Base-by-base conservation (phyloP, 2,329 filamentous ascomycete species). In the Fusarium paranaense region DNA sequence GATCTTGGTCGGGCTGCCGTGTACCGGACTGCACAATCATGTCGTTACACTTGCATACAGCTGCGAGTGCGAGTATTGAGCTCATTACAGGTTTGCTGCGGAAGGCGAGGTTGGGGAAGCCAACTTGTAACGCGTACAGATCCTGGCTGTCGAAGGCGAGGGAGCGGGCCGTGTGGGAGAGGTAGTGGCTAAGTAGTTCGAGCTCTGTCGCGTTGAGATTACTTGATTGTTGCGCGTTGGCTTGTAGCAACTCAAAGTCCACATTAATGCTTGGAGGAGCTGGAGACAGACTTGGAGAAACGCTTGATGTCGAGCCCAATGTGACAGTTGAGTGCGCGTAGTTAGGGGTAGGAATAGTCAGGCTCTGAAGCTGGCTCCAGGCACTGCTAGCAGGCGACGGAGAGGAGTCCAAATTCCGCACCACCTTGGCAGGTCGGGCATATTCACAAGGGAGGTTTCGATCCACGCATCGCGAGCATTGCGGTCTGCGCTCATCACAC, bases 21-120 rank as follows among this genome's bases (percentile, higher is more conserved):
- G 54, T 9, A 2, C 7, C 0, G 0, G 72, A 18, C 1, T 54
- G 57, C 6, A 22, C 61, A 6, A 82, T 64, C 11, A 82, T 73
- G 25, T 84, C 81, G n/a, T 81, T 78, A 14, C 80, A 84, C 69
- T 83, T 82, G 69, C 83, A 84, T 2, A 82, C 80, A 2, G 84
- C 84, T 0, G 84, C 81, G 3, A 86, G 74, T 2, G 85, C 83
- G 1, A 86, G 75, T 6, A 86, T 78, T 0, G 85, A 85, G 40
- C 78, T 80, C 83, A 86, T 85, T 3, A 86, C 80, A 2, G 81
- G 78, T 13, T 78, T 80, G 66, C 81, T 83, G 7, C 77, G 73
- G 56, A 85, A 82, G 0, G 85, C 85, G 0, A 86, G 75, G 20
- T 82, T 85, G 0, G 85, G 85, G 32, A 86, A 82, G 1, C 84